Percentiles rank a stretch among this genome's conserved stretches.
Evolutionary conservation across 2,329 filamentous ascomycete genomes (phyloP).

Genomic region (Coleophoma eucalyptorum): DNA sequence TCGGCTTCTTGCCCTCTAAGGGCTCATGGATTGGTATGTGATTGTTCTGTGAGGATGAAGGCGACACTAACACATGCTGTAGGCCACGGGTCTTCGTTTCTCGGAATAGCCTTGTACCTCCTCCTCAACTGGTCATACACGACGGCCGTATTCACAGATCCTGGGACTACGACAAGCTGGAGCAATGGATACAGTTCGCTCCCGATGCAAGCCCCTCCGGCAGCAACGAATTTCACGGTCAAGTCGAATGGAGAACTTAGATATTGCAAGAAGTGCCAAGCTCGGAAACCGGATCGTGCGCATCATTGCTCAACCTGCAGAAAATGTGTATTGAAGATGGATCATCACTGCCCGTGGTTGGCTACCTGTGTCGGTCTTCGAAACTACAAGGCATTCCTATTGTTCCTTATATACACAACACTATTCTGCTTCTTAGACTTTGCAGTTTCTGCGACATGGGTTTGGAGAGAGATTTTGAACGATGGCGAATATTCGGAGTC

Average conservation of each 20-base stretch:
- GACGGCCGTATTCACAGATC: slow-evolving; percentile 86
- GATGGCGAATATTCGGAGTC: slow-evolving; percentile 69
- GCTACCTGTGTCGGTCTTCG: slow-evolving; percentile 90
- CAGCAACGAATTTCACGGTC: slow-evolving; percentile 78
- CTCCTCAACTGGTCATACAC: slow-evolving; percentile 89
- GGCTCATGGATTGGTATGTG: slow-evolving; percentile 54
- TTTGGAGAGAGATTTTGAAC: slow-evolving; percentile 76
- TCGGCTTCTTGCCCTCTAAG: slow-evolving; percentile 56
- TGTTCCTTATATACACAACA: slow-evolving; percentile 87
- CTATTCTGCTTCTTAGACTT: slow-evolving; percentile 83
- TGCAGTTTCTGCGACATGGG: slow-evolving; percentile 72
- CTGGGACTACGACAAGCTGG: slow-evolving; percentile 63
- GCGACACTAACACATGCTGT: slow-evolving; percentile 2
- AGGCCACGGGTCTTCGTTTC: slow-evolving; percentile 53
- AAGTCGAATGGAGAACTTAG: slow-evolving; percentile 84
- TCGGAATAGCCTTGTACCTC: slow-evolving; percentile 69
- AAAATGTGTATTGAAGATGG: slow-evolving; percentile 97
- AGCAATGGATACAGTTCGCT: slow-evolving; percentile 73
- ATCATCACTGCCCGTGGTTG: slow-evolving; percentile 98
- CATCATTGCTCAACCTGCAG: slow-evolving; percentile 97
- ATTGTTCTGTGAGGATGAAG: no score
- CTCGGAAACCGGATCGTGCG: slow-evolving; percentile 88
- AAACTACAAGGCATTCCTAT: slow-evolving; percentile 93
- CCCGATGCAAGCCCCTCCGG: slow-evolving; percentile 63
- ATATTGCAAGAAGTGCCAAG: slow-evolving; percentile 97